Evolutionary conservation across 129 eudicot species (phyloP), one percentile per base, ranked within the genome.

Genomic region (Flaveria sonorensis): DNA sequence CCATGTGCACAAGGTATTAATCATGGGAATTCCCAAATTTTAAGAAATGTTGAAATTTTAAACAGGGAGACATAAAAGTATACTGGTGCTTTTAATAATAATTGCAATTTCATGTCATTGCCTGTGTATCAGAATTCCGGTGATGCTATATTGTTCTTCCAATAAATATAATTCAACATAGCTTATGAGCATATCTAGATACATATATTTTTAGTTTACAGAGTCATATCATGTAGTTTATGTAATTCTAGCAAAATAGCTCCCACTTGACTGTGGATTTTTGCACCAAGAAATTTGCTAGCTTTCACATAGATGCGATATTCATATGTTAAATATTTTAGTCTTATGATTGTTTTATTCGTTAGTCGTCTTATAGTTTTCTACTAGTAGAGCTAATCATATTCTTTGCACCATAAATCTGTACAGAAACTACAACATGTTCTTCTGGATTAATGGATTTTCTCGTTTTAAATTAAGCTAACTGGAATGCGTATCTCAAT

Each of bases 121-220:
- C 75, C 16, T 71, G 46, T 51, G 30, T n/a, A 26, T 70, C 64
- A 52, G 48, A 71, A 52, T 30, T 60, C 18, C 30, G 76, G 60
- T 30, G 18, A 26, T 24, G 74, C 15, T 52, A 24, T 21, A 15
- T 14, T 23, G 23, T 18, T 70, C 42, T 50, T 47, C 55, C 60
- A 70, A 14, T 46, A 23, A 70, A 46, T 23, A 28, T 47, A 46
- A 70, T 47, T 47, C 14, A 24, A 48, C 43, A 18, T 53, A 59
- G 65, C 65, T 23, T 18, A 1, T 59, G 65, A 59, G 32, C 65
- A 71, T 23, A 47, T 70, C 43, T 70, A 26, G 45, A 24, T 70
- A 26, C 61, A 48, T 40, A n/a, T 18, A 13, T 45, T 43, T 21
- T 21, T 3, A 30, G 75, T 48, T 70, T 48, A 70, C 42, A 15